phyloP scores from a whole-genome alignment of 441 rosid species.

The Hypseocharis bilobata region DNA sequence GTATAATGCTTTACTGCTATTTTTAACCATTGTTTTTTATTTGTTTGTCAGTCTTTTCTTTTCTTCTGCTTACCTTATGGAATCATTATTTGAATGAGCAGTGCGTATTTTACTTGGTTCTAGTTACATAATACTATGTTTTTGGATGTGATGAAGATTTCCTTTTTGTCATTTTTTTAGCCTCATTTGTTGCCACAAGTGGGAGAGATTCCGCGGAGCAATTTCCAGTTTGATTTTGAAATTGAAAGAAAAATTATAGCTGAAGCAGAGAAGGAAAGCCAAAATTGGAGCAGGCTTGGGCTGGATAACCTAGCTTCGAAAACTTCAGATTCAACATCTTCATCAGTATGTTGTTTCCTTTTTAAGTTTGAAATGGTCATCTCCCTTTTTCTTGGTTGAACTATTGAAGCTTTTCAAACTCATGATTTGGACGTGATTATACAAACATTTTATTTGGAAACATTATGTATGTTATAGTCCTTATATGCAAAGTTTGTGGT shows the following conservation, averaged over 20 bases:
- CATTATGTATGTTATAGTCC: too few relatives aligned
- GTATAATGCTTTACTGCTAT: too few relatives aligned
- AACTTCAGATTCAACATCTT: slow-evolving; percentile 39
- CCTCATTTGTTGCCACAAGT: slow-evolving; percentile 53
- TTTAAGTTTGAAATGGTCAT: not conserved
- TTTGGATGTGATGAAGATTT: not conserved
- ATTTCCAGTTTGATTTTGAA: slow-evolving; percentile 70
- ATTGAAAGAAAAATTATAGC: slow-evolving; percentile 64
- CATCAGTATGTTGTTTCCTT: slow-evolving; percentile 34
- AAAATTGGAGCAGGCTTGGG: slow-evolving; percentile 61
- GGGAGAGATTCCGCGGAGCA: slow-evolving; percentile 71
- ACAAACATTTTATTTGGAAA: too few relatives aligned
- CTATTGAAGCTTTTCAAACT: slow-evolving; percentile 8
- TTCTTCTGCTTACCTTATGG: not conserved
- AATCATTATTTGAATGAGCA: not conserved
- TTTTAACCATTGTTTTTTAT: too few relatives aligned
- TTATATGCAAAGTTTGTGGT: too few relatives aligned
- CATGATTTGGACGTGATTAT: not conserved
- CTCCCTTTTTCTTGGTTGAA: not conserved
- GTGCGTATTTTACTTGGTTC: not conserved
- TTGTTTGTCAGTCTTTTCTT: not conserved
- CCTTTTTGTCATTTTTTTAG: slow-evolving; percentile 31
- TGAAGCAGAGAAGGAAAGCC: slow-evolving; percentile 62
- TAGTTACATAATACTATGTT: not conserved
- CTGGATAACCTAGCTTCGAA: slow-evolving; percentile 52